Base-by-base conservation (phyloP, 495 filamentous ascomycete genomes). In the Daldinia decipiens region DNA sequence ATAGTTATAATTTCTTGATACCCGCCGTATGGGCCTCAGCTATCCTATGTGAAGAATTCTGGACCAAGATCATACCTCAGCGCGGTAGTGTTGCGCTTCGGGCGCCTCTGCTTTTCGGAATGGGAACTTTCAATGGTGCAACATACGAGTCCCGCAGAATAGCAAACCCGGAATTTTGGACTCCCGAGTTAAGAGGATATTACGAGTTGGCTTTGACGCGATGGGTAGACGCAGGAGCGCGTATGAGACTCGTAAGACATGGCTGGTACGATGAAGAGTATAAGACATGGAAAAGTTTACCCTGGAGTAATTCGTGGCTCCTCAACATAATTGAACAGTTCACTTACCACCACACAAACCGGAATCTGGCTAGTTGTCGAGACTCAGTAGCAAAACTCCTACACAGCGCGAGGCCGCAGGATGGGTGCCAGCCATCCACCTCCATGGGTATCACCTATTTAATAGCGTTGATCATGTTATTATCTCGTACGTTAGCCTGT, bases 31-130 rank as follows among this genome's bases (percentile, higher is more conserved):
- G 36, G 24, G 13, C 32, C 5, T 60, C 64, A 1, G 55, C 39
- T 36, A 13, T 67, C n/a, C 1, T 67, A 12, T 55, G 64, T 19
- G 56, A 67, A 17, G 53, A 54, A 2, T 67, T 34, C 47, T 67
- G 64, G 64, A 55, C 56, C 32, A 27, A 36, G 7, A 8, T 60
- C 29, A 50, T 60, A 21, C 5, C 19, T 17, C 5, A 0, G 12
- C 56, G 31, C 5, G 64, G 64, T 11, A 60, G 29, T 13, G 8
- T 8, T 24, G 64, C 45, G 12, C 54, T 67, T 17, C 19, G 15
- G 12, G 9, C 27, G 6, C 64, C 64, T 15, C 38, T 52, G n/a
- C 56, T 26, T 15, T 65, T 45, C 8, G 43, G 43, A 4, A 21
- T 21, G 43, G 3, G 4, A 40, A 40, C 39, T 40, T 1, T 5